Evolutionary conservation across 768 basidiomycete genomes (phyloP).

Genomic region (Leccinum boreale): DNA sequence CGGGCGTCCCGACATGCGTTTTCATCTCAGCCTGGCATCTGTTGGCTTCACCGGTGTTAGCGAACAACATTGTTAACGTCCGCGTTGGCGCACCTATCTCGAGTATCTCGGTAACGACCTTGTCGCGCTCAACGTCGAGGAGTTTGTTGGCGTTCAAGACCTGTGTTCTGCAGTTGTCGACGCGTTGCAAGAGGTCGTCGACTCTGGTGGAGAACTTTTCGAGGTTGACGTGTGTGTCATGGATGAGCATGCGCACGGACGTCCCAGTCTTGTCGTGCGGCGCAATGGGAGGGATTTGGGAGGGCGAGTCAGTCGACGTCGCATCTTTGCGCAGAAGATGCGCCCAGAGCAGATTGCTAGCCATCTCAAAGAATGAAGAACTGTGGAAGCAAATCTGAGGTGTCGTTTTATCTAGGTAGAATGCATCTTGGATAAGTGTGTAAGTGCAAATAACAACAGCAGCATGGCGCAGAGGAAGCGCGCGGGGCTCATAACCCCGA

Average conservation of each 20-base stretch:
- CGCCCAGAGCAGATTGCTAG: conserved; percentile 43
- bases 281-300: conserved; percentile 34
- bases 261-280: conserved; percentile 66
- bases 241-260: conserved; percentile 67
- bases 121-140: conserved; percentile 61
- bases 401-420: neutral
- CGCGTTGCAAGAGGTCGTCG: conserved; percentile 45
- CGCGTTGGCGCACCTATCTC: conserved; percentile 3
- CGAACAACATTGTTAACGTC: conserved; percentile 4
- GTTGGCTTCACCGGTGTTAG: conserved; percentile 49
- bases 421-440: no score
- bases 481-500: conserved; percentile 49
- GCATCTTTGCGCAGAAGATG: conserved; percentile 50
- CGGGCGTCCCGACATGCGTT: conserved; percentile 53
- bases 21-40: conserved; percentile 61
- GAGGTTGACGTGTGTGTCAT: conserved; percentile 70
- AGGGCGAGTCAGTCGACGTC: conserved; percentile 19
- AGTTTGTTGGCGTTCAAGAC: conserved; percentile 50
- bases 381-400: neutral
- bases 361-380: neutral
- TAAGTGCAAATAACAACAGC: conserved; percentile 9
- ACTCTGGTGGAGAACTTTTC: conserved; percentile 63
- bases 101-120: conserved; percentile 48
- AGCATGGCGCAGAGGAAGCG: conserved; percentile 48
- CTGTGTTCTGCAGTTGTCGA: conserved; percentile 53